Evolutionary conservation across 2,329 filamentous ascomycete species (phyloP).

Genomic region (Diaporthe sp.): DNA sequence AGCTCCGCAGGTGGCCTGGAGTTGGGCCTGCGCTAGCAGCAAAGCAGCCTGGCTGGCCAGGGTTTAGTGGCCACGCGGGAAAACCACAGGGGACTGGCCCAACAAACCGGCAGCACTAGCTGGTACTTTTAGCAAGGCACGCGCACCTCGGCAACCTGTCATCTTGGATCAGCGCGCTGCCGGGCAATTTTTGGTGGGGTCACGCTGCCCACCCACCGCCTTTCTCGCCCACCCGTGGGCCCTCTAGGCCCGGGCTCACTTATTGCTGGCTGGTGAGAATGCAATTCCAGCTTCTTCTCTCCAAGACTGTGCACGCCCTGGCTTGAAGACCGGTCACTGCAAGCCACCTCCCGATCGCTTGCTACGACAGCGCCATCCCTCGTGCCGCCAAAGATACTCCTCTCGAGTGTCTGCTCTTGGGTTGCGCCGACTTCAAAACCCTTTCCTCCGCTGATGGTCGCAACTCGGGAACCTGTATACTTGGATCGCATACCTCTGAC

Average conservation of each 20-base stretch:
- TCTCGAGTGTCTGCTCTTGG: slow-evolving; percentile 12
- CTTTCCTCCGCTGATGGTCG: slow-evolving; percentile 16
- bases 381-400: background rate
- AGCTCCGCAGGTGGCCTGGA: slow-evolving; percentile 15
- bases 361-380: slow-evolving; percentile 4
- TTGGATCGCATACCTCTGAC: slow-evolving; percentile 5
- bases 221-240: slow-evolving; percentile 16
- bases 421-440: slow-evolving; percentile 13
- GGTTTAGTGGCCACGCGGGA: slow-evolving; percentile 28
- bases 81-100: slow-evolving; percentile 26
- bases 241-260: slow-evolving; percentile 11
- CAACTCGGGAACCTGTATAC: background rate
- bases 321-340: background rate
- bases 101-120: slow-evolving; percentile 33
- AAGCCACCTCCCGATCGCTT: slow-evolving; percentile 10
- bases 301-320: slow-evolving; percentile 22
- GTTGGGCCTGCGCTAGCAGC: slow-evolving; percentile 1
- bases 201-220: slow-evolving; percentile 34
- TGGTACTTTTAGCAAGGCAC: slow-evolving; percentile 27
- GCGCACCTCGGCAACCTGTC: slow-evolving; percentile 35
- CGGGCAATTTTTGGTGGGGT: slow-evolving; percentile 28
- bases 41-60: background rate
- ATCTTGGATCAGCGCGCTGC: slow-evolving; percentile 26
- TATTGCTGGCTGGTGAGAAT: slow-evolving; percentile 9
- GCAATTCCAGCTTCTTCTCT: slow-evolving; percentile 5